Percentiles rank a stretch among this genome's conserved stretches.
These are phyloP conservation scores for Ramaria sp. DNA, from an alignment of 768 basidiomycete species.

Conservation along the genomic window DNA sequence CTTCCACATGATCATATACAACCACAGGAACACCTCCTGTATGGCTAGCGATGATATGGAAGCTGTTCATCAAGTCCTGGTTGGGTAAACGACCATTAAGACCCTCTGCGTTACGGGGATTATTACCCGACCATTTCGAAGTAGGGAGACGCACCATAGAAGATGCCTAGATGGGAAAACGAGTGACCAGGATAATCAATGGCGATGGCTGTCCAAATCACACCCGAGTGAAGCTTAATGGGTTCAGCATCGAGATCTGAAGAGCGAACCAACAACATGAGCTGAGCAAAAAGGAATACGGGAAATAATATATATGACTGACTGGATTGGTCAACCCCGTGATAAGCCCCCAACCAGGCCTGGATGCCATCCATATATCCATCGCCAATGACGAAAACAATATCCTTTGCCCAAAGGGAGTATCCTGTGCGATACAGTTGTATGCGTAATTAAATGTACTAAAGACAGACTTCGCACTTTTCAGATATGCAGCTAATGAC, in stretches of 20 bases:
- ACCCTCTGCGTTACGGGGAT: conserved; percentile 54
- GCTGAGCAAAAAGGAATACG: not conserved
- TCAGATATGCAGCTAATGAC: conserved; percentile 73
- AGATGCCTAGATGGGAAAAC: conserved; percentile 91
- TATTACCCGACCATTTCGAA: not conserved
- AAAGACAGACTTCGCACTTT: conserved; percentile 40
- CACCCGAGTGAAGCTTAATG: conserved; percentile 62
- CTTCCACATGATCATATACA: conserved; percentile 68
- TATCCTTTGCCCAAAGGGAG: conserved; percentile 91
- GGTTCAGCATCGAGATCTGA: conserved; percentile 58
- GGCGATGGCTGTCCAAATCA: conserved; percentile 91
- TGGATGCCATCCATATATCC: conserved; percentile 87
- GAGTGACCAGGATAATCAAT: conserved; percentile 97
- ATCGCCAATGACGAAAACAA: conserved; percentile 84
- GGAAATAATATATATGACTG: conserved; percentile 11
- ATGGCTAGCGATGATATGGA: conserved; percentile 57
- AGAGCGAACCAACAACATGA: not conserved
- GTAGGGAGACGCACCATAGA: conserved; percentile 54
- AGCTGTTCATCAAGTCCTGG: conserved; percentile 86
- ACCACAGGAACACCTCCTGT: conserved; percentile 70
- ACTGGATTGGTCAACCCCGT: conserved; percentile 62
- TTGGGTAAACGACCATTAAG: conserved; percentile 92
- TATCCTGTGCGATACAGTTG: conserved; percentile 38
- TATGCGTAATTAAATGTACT: not conserved
- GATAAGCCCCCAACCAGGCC: conserved; percentile 83